phyloP scores from a whole-genome alignment of 2,329 filamentous ascomycete species.

The Fusarium coffeatum region DNA sequence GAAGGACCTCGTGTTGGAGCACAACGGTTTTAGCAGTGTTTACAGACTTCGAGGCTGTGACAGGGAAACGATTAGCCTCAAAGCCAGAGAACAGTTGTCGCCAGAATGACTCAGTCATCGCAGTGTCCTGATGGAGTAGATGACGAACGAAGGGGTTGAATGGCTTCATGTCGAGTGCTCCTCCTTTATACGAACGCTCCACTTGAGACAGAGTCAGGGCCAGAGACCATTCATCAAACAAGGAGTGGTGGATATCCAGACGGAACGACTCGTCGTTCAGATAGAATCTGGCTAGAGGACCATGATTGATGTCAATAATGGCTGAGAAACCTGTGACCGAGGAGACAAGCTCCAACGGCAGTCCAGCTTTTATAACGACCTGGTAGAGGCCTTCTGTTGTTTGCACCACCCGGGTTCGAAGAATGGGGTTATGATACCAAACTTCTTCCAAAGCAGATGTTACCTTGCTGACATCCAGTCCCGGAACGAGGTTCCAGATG shows the following conservation, averaged over 20 bases:
- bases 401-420: background rate
- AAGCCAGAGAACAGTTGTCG: background rate
- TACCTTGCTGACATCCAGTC: background rate
- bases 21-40: background rate
- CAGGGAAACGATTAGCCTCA: background rate
- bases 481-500: background rate
- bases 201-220: background rate
- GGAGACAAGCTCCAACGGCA: background rate
- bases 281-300: background rate
- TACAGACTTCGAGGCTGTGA: background rate
- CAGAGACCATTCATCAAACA: conserved; percentile 11
- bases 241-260: background rate
- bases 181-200: background rate
- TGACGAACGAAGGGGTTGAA: background rate
- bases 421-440: background rate
- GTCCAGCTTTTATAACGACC: background rate
- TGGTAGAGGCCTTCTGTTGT: background rate
- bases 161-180: background rate
- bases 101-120: background rate
- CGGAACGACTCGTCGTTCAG: background rate
- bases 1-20: background rate
- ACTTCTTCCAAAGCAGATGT: background rate
- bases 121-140: background rate
- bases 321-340: background rate
- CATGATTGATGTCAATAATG: background rate